Conservation (phyloP, 768 basidiomycete genomes). For the Omphalotus guepiniiformis region DNA sequence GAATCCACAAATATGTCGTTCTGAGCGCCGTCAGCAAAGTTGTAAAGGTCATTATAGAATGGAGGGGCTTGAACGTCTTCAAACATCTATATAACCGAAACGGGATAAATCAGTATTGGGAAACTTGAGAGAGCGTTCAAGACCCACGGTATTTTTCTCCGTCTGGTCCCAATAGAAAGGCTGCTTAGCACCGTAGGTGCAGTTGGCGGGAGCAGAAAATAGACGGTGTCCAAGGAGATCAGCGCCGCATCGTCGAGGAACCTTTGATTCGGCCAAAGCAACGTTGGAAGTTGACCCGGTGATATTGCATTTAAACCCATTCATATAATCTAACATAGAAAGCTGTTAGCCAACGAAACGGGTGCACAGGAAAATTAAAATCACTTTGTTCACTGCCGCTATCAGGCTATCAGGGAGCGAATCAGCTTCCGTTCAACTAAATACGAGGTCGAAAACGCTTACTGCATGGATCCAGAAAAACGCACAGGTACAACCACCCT, state of each 20-base stretch:
- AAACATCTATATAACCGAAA: conserved; percentile 45
- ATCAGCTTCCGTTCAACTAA: neutral
- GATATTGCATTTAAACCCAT: conserved; percentile 65
- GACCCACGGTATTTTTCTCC: conserved; percentile 57
- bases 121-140: neutral
- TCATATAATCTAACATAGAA: conserved; percentile 57
- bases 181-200: conserved; percentile 68
- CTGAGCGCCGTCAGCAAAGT: conserved; percentile 70
- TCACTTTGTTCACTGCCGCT: conserved; percentile 62
- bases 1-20: conserved; percentile 66
- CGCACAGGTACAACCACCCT: conserved; percentile 61
- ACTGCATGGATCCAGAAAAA: conserved; percentile 73
- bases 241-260: conserved; percentile 63
- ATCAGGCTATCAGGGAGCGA: conserved; percentile 28
- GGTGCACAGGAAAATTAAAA: conserved; percentile 15
- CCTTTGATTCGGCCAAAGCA: conserved; percentile 48
- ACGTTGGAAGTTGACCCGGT: conserved; percentile 48
- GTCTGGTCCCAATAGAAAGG: conserved; percentile 69
- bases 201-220: conserved; percentile 49
- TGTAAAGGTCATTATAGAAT: conserved; percentile 66
- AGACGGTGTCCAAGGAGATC: conserved; percentile 46
- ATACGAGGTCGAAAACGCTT: conserved; percentile 13
- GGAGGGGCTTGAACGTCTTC: conserved; percentile 59
- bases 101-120: neutral
- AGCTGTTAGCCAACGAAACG: neutral